Evolutionary conservation across 169 alveolate genomes (phyloP), one percentile per base, ranked within the genome.

Genomic region (Plasmodium billcollinsi): DNA sequence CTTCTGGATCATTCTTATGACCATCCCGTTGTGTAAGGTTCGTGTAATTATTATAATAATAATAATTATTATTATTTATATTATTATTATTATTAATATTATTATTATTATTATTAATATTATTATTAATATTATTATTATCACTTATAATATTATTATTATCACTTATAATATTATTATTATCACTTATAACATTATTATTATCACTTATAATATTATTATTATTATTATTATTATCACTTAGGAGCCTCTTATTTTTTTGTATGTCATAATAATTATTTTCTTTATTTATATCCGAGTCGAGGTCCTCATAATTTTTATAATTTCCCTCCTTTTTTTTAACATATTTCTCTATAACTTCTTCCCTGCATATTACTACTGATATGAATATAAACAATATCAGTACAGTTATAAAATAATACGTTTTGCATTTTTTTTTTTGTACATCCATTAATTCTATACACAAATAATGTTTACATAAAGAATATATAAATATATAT

Each of bases 391-490:
- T n/a, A 21, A 58, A 26, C 18, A 24, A 29, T 58, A 65, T 18
- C n/a, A 76, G 75, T 9, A 63, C 26, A 20, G 45, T 20, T 26
- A 65, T 54, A 29, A 66, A 76, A 54, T 69, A 18, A 8, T 43
- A 33, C 43, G 43, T 18, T 29, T 39, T 76, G 78, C 74, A 70
- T 83, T 69, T 83, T 83, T 52, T 62, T n/a, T 69, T 45, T 69
- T 59, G 18, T 47, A 67, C 29, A 33, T 67, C 91, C 91, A 83
- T 83, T 3, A 83, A 83, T 70, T 12, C 85, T 33, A 43, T 47
- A 69, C 63, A 69, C 26, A 52, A 54, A 18, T 52, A 2, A n/a
- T 24, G 2, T 26, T 54, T 12, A 54, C 26, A 58, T 8, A 47
- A 26, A 33, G 43, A 33, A 69, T 26, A 26, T 26, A 26, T 26